Conservation (phyloP, 768 basidiomycete species). For the Crassisporium funariophilum region DNA sequence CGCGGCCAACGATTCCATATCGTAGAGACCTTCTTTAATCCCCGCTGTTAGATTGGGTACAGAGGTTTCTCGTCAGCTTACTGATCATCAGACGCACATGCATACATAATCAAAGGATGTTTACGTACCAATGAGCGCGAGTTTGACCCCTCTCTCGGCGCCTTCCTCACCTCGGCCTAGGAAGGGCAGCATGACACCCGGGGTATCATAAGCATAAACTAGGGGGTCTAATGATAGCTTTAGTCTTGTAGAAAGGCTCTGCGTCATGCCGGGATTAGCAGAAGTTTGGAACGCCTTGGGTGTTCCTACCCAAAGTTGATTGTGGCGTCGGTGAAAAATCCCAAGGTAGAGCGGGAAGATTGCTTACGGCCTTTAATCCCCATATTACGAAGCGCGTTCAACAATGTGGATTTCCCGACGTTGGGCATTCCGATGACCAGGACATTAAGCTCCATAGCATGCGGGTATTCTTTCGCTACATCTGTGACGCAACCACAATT, state of each 20-base stretch:
- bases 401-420: conserved; percentile 93
- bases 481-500: too few relatives aligned
- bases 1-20: conserved; percentile 78
- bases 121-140: conserved; percentile 88
- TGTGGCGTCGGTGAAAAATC: conserved; percentile 10
- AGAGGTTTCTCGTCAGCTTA: conserved; percentile 22
- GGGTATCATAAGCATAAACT: conserved; percentile 94
- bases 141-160: conserved; percentile 89
- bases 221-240: conserved; percentile 80
- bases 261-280: conserved; percentile 88
- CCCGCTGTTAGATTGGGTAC: conserved; percentile 59
- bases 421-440: conserved; percentile 99
- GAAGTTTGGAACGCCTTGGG: conserved; percentile 91
- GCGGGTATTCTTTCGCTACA: conserved; percentile 67
- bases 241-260: conserved; percentile 83
- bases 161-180: conserved; percentile 84
- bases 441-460: conserved; percentile 80
- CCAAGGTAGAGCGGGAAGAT: conserved; percentile 6
- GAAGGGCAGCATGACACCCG: conserved; percentile 96
- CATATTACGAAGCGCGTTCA: conserved; percentile 86
- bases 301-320: conserved; percentile 46
- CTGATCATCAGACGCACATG: conserved; percentile 14
- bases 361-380: conserved; percentile 86
- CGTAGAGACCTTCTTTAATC: conserved; percentile 92
- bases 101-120: conserved; percentile 11